phyloP scores from a whole-genome alignment of 1,284 basidiomycete species.

The Chalciporus sp. region DNA sequence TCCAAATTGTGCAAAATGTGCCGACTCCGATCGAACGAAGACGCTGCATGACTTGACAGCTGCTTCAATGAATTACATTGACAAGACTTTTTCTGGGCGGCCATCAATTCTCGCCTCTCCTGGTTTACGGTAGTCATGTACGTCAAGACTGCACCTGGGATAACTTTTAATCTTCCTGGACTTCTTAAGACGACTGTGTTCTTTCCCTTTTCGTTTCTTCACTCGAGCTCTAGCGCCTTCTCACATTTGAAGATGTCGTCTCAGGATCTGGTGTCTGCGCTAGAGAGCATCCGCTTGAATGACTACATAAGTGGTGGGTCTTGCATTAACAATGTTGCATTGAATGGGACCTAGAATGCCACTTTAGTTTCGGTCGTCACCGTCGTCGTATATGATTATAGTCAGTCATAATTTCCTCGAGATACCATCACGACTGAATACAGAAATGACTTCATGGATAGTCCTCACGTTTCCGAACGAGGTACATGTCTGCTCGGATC shows the following conservation, averaged over 20 bases:
- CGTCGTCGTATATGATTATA: slow-evolving; percentile 2
- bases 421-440: not conserved
- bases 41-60: too few species aligned
- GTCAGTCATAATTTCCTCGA: not conserved
- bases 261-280: too few species aligned
- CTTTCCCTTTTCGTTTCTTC: too few species aligned
- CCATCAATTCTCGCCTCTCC: too few species aligned
- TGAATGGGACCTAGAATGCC: not conserved
- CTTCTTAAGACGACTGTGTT: too few species aligned
- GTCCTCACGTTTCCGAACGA: slow-evolving; percentile 2
- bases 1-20: too few species aligned
- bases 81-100: too few species aligned
- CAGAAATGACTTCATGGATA: not conserved
- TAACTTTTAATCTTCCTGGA: too few species aligned
- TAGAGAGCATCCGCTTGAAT: not conserved
- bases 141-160: too few species aligned
- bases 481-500: not conserved
- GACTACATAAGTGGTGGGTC: not conserved
- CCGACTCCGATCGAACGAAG: too few species aligned
- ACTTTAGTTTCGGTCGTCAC: not conserved
- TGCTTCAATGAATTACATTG: too few species aligned
- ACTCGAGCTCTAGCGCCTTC: not conserved
- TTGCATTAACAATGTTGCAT: not conserved
- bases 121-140: too few species aligned
- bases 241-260: not conserved